Evolutionary conservation across 371 early-diverging fungal genomes (phyloP), one percentile per base, ranked within the genome.

Genomic region (Mortierella sp.): DNA sequence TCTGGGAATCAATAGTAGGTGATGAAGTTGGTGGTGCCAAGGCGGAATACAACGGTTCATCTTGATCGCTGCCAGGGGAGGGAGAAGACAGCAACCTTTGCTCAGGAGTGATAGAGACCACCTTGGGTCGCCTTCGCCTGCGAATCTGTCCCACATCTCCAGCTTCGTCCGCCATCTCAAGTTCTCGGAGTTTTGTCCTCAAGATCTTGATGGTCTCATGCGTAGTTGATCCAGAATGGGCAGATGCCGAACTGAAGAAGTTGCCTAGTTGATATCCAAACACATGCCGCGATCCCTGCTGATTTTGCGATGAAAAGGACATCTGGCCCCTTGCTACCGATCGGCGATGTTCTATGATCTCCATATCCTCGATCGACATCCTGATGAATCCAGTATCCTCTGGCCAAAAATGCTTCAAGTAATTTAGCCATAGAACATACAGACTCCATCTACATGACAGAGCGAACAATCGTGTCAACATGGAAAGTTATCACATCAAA

Each of bases 341-440:
- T 16, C 68, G 68, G 1, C 58, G 77, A 22, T 54, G 53, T 10
- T 74, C 76, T 6, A 41, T 56, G 41, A 59, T n/a, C 24, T 60
- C 58, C 65, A 69, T 57, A 17, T 76, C 77, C 14, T 57, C 60
- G 19, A 76, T 76, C 10, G 70, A 57, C 4, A 54, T 57, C 21
- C 77, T 59, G 14, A 61, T 54, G 25, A 79, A 73, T 3, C 69
- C 79, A 13, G 69, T 48, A 45, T 79, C 79, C n/a, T 79, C 79
- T 12, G 79, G 79, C 79, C 79, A 79, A 45, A 71, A 72, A 21
- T 52, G 59, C n/a, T 56, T 56, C 29, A 78, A 41, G 27, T 67
- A 71, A 21, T 72, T 60, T 45, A 78, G 63, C 68, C 79, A 78
- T 16, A 71, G 50, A 13, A 63, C 61, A 41, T 72, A 72, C 8